Conservation (phyloP, 202 grass and related monocot genomes). For the Zizania palustris region DNA sequence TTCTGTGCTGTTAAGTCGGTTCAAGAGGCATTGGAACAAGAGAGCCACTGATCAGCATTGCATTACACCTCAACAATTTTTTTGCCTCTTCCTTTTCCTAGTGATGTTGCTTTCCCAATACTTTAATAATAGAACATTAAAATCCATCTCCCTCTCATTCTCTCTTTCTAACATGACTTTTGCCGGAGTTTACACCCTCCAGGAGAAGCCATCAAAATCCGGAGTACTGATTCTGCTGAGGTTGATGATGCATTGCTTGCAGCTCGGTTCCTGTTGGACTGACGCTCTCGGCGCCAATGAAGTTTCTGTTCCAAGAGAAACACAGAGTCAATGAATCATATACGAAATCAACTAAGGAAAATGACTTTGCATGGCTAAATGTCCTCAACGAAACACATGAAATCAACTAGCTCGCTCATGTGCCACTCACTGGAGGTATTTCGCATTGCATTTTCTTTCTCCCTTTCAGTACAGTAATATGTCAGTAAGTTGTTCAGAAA, state of each 20-base stretch:
- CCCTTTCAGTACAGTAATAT: not conserved
- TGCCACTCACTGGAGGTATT: not conserved
- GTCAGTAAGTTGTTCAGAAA: not conserved
- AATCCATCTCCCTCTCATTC: constrained; percentile 34
- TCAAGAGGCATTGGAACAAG: constrained; percentile 66
- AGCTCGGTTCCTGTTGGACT: constrained; percentile 74
- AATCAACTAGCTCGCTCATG: not conserved
- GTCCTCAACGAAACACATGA: not conserved
- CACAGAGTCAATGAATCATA: not conserved
- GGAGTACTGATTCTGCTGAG: constrained; percentile 68
- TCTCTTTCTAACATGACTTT: constrained; percentile 41
- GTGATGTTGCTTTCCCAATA: constrained; percentile 57
- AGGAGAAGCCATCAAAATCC: constrained; percentile 55
- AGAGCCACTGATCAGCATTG: constrained; percentile 38
- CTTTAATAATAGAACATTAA: constrained; percentile 65
- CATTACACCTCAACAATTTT: constrained; percentile 45
- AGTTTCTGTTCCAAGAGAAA: constrained; percentile 52
- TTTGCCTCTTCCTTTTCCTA: constrained; percentile 35
- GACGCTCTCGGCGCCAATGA: constrained; percentile 58
- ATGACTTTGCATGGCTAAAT: not conserved
- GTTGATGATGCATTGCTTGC: constrained; percentile 60
- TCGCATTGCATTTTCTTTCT: not conserved
- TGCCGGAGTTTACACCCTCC: constrained; percentile 42
- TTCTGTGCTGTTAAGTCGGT: constrained; percentile 50
- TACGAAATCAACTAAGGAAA: not conserved